A percentile compares a stretch with the other conserved stretches of the same genome.
Conservation (phyloP, 208 protist genomes). For the Leishmania aethiopica region DNA sequence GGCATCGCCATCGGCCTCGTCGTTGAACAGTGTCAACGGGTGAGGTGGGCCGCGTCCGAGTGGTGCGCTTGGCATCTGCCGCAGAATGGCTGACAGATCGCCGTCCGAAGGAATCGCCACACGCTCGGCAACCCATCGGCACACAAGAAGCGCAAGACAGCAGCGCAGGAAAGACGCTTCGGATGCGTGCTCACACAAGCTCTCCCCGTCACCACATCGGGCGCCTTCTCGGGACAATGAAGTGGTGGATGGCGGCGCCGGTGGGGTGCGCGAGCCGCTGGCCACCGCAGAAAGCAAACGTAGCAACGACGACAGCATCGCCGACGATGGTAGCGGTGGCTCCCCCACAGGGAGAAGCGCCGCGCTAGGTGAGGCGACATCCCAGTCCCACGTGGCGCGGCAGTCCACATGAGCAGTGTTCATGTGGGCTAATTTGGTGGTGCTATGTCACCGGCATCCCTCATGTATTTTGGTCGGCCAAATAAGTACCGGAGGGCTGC, state of each 20-base stretch:
- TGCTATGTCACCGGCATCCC: not conserved
- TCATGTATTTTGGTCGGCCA: not conserved
- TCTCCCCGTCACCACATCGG: not conserved
- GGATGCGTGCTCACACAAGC: not conserved
- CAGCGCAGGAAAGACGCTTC: not conserved
- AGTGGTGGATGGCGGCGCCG: not conserved
- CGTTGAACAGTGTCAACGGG: too few species aligned
- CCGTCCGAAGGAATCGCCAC: conserved; percentile 6
- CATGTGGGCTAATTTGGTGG: not conserved
- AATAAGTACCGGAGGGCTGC: not conserved
- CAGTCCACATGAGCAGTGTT: not conserved
- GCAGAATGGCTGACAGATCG: conserved; percentile 1
- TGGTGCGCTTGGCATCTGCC: not conserved
- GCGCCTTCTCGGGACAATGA: not conserved
- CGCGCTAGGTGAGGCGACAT: not conserved
- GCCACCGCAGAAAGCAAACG: not conserved
- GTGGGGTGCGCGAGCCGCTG: not conserved
- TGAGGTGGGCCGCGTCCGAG: not conserved
- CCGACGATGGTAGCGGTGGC: not conserved
- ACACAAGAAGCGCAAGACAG: conserved; percentile 10
- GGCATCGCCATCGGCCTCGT: not conserved
- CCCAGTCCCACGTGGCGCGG: not conserved
- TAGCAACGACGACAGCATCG: not conserved
- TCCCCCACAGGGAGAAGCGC: not conserved
- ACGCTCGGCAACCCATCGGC: conserved; percentile 6